These are phyloP conservation scores for Skeletonema potamos DNA, from an alignment of 108 stramenopile genomes.

Conservation along the genomic window DNA sequence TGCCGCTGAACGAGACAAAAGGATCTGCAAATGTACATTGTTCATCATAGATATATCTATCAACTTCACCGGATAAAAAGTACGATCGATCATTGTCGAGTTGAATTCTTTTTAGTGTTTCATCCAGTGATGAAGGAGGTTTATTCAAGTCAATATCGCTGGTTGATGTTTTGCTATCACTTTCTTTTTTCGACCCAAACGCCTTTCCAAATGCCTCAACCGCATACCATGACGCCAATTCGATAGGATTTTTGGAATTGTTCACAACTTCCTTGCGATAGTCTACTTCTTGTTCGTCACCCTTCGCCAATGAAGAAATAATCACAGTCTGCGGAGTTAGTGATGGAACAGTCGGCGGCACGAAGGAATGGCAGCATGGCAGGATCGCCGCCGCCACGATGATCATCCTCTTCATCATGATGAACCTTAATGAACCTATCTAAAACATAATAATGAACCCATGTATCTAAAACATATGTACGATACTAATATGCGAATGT, in stretches of 20 bases:
- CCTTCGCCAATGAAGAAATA: background rate
- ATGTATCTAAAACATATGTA: too few species aligned
- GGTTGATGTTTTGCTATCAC: background rate
- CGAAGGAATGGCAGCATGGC: background rate
- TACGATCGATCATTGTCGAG: slow-evolving; percentile 84
- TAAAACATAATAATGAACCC: too few species aligned
- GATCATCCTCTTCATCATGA: too few species aligned
- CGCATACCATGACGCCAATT: slow-evolving; percentile 80
- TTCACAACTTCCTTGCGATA: background rate
- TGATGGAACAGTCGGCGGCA: background rate
- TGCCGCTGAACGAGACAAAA: slow-evolving; percentile 84
- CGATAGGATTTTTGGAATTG: slow-evolving; percentile 57
- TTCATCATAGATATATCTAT: slow-evolving; percentile 75
- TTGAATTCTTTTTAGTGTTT: slow-evolving; percentile 79
- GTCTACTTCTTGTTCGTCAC: background rate
- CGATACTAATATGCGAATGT: too few species aligned
- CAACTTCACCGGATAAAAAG: slow-evolving; percentile 87
- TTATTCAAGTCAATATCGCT: slow-evolving; percentile 42
- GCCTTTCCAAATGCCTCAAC: slow-evolving; percentile 83
- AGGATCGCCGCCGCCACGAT: background rate
- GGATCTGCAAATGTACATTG: slow-evolving; percentile 89
- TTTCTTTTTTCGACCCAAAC: slow-evolving; percentile 36
- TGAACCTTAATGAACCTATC: too few species aligned
- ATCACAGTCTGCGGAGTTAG: background rate
- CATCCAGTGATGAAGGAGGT: slow-evolving; percentile 58